These are phyloP conservation scores for Oxytropis ochrocephala DNA, from an alignment of 306 rosid species.

Conservation along the genomic window DNA sequence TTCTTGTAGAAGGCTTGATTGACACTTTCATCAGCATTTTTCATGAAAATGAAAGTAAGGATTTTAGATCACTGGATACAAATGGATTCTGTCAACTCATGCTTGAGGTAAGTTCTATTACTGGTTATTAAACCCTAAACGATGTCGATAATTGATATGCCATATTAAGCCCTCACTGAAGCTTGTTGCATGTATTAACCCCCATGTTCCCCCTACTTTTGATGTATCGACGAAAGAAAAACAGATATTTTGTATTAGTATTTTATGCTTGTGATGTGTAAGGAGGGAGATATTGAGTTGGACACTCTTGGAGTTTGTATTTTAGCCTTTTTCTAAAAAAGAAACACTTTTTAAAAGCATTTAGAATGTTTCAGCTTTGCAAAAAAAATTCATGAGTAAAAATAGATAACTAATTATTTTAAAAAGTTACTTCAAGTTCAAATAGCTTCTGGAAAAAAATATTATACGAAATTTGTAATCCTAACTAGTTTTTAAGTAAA, in stretches of 20 bases:
- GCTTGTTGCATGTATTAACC: no score
- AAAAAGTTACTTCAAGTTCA: background rate
- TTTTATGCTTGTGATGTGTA: background rate
- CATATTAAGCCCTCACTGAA: background rate
- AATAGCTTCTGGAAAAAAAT: background rate
- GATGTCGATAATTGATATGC: background rate
- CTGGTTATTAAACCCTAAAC: background rate
- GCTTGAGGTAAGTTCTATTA: constrained; percentile 72
- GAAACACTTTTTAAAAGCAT: background rate
- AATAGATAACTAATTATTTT: background rate
- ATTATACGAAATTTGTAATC: no score
- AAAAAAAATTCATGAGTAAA: background rate
- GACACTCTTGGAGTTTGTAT: background rate
- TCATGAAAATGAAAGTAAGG: constrained; percentile 62
- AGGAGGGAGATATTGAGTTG: background rate
- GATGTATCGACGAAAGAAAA: background rate
- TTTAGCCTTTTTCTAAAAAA: background rate
- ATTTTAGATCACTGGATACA: constrained; percentile 71
- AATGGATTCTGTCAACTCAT: constrained; percentile 96
- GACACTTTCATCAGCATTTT: constrained; percentile 91
- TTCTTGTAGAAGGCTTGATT: constrained; percentile 94
- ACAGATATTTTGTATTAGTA: background rate
- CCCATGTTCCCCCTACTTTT: background rate
- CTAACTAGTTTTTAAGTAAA: background rate
- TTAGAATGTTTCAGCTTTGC: background rate